phyloP scores from a whole-genome alignment of 805 yeast species.

The Lachancea kluyveri region DNA sequence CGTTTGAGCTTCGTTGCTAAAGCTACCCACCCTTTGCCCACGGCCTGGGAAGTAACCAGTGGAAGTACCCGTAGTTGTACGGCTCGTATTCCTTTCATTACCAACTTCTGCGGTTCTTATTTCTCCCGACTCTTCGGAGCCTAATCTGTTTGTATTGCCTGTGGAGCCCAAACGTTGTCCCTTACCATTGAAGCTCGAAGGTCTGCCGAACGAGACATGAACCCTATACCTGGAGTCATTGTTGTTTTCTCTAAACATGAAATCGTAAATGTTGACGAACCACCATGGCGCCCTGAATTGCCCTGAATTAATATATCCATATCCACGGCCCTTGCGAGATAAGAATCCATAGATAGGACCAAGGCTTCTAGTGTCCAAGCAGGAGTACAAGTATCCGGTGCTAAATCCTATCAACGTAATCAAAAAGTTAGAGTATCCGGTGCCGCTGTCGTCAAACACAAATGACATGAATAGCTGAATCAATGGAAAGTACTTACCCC shows the following conservation, averaged over 20 bases:
- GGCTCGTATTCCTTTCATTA: neutral
- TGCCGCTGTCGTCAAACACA: constrained; percentile 37
- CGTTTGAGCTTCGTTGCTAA: too few relatives aligned
- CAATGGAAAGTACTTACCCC: constrained; percentile 48
- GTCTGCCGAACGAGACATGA: constrained; percentile 2
- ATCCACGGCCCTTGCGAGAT: constrained; percentile 6
- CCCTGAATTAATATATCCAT: constrained; percentile 7
- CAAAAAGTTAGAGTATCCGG: constrained; percentile 36
- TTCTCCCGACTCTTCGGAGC: too few relatives aligned
- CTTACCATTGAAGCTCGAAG: constrained; percentile 20
- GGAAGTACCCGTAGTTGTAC: neutral
- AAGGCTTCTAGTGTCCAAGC: constrained; percentile 51
- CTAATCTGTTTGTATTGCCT: neutral
- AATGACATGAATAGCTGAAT: constrained; percentile 34
- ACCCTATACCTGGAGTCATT: constrained; percentile 1
- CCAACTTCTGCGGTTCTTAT: neutral
- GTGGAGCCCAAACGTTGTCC: constrained; percentile 33
- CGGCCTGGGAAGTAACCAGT: constrained; percentile 8
- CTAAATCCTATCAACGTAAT: constrained; percentile 44
- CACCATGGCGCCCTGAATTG: constrained; percentile 12
- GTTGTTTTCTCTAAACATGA: constrained; percentile 1
- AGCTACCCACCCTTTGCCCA: constrained; percentile 11
- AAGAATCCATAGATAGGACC: constrained; percentile 40
- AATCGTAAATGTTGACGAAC: constrained; percentile 6
- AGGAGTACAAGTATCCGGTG: constrained; percentile 55